Conservation (phyloP, 495 filamentous ascomycete genomes). For the Durotheca rogersii region DNA sequence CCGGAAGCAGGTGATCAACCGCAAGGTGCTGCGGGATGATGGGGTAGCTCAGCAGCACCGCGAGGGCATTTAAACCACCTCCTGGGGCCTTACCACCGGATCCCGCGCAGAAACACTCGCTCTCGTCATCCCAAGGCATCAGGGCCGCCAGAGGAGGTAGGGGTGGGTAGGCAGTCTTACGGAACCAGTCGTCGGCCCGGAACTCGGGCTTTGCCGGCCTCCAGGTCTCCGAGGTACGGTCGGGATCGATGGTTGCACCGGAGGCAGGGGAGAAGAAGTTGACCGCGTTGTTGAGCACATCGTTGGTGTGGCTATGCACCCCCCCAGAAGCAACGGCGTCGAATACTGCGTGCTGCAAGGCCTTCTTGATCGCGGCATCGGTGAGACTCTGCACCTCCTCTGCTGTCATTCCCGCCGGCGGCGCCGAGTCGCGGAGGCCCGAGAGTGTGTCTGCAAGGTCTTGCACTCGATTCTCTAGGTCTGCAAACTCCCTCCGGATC, state of each 20-base stretch:
- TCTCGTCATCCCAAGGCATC: conserved; percentile 57
- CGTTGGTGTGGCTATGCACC: conserved; percentile 27
- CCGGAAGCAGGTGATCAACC: conserved; percentile 61
- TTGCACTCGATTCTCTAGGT: conserved; percentile 25
- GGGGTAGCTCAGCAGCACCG: conserved; percentile 44
- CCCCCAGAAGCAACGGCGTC: conserved; percentile 34
- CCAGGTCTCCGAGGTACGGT: conserved; percentile 34
- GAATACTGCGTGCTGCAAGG: conserved; percentile 39
- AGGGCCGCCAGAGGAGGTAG: conserved; percentile 49
- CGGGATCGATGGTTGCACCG: conserved; percentile 36
- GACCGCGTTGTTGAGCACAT: conserved; percentile 39
- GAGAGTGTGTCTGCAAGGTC: neutral
- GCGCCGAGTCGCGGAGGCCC: conserved; percentile 5
- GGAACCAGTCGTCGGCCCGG: conserved; percentile 26
- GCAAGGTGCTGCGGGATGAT: conserved; percentile 59
- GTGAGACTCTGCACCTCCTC: conserved; percentile 34
- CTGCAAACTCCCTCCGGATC: conserved; percentile 28
- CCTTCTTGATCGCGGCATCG: conserved; percentile 33
- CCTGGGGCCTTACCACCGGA: conserved; percentile 25
- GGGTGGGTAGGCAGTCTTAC: conserved; percentile 18
- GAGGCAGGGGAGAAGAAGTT: conserved; percentile 46
- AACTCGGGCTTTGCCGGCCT: neutral
- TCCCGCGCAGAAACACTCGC: conserved; percentile 67
- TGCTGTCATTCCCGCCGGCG: conserved; percentile 4
- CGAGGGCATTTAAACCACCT: conserved; percentile 43